Base-by-base conservation (phyloP, 257 asterid species). In the Lycium barbarum region DNA sequence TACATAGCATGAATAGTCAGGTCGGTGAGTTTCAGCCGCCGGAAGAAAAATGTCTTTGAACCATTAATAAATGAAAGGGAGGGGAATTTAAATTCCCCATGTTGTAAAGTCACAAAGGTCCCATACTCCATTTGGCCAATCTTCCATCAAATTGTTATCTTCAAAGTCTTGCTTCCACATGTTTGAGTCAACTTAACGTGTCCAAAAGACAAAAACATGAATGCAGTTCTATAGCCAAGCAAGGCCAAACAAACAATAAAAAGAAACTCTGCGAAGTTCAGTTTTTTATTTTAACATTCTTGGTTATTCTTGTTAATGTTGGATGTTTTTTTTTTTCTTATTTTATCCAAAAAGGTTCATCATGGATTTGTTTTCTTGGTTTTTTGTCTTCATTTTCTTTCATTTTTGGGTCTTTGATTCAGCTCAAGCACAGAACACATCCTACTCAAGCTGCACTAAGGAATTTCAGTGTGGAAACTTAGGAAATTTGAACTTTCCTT, bases 81-180 rank as follows among this genome's bases (percentile, higher is more conserved):
- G 82, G 22, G 53, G 49, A 78, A 33, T n/a, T n/a, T 78, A 78
- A 78, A 78, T 33, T 26, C 49, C 26, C 26, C 26, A 53, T 53
- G 40, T 33, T 78, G 65, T 78, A 53, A 78, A 53, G 82, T 78
- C 82, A 78, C 82, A 78, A 58, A 53, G 82, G 82, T 53, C 65
- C 82, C 82, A 78, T 20, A 78, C 33, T 7, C 82, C 26, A 76
- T 53, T 78, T 53, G 22, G 65, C 82, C 65, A 78, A 78, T 78
- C 49, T 78, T 78, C 65, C 65, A 53, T 78, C 47, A 53, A 9
- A 78, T 12, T 76, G 47, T 78, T 78, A 53, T 53, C 82, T 78
- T 78, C 82, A 78, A 78, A 78, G 65, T 53, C 82, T 78, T 78
- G 82, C 38, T 78, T 78, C 65, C 82, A 17, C 82, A 78, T 78